Percentiles rank a stretch among this genome's conserved stretches.
Evolutionary conservation across 2,329 filamentous ascomycete species (phyloP).

Genomic region (Neurospora crassa): DNA sequence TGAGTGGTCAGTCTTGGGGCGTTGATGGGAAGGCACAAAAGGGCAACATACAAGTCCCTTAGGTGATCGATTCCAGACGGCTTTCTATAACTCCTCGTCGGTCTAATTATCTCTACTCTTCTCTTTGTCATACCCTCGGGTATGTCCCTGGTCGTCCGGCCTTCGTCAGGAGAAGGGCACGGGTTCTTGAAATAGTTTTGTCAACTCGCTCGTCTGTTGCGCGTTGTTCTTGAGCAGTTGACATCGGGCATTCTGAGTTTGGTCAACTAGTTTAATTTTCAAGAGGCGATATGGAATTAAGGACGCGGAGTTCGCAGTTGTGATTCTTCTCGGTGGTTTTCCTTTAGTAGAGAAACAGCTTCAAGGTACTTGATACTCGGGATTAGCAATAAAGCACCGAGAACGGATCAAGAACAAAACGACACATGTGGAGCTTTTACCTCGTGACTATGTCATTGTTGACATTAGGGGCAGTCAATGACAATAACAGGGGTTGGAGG

Average conservation of each 20-base stretch:
- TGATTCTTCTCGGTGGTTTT: neutral
- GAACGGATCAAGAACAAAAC: neutral
- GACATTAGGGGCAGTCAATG: neutral
- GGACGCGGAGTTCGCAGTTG: neutral
- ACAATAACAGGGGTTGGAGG: neutral
- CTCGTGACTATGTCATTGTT: neutral
- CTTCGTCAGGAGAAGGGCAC: neutral
- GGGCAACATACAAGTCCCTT: neutral
- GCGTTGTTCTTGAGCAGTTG: neutral
- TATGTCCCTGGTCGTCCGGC: neutral
- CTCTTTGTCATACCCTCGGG: neutral
- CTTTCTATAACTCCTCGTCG: neutral
- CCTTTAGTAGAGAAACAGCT: neutral
- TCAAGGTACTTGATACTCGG: neutral
- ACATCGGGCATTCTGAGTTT: neutral
- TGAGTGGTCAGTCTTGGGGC: too few species aligned
- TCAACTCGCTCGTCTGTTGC: neutral
- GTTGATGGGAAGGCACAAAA: neutral
- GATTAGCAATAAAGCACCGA: neutral
- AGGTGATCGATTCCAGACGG: neutral
- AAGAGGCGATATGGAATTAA: neutral
- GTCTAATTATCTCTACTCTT: neutral
- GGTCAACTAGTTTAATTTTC: neutral
- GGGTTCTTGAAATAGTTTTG: neutral
- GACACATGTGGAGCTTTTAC: neutral